phyloP scores from a whole-genome alignment of 306 rosid genomes.

The Quercus alba region DNA sequence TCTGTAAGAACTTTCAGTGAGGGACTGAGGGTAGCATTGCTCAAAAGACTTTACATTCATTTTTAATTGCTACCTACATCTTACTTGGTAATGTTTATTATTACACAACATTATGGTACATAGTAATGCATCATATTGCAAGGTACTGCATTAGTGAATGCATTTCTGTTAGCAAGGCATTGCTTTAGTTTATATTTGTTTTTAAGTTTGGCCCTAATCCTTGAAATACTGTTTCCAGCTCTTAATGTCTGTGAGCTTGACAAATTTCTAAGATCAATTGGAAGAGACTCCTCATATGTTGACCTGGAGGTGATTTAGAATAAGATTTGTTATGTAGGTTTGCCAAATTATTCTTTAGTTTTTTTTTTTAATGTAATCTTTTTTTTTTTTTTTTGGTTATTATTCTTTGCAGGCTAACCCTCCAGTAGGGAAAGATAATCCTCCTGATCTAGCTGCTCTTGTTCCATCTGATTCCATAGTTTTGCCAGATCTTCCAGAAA shows the following conservation, averaged over 20 bases:
- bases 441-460: constrained; percentile 89
- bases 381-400: constrained; percentile 10
- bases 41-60: neutral
- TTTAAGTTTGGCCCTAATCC: neutral
- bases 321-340: neutral
- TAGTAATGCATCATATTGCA: neutral
- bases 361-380: constrained; percentile 3
- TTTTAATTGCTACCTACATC: neutral
- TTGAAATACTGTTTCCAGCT: constrained; percentile 47
- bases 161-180: neutral
- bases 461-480: constrained; percentile 55
- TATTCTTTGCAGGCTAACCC: constrained; percentile 71
- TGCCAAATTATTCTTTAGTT: neutral
- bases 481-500: constrained; percentile 53
- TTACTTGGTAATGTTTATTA: neutral
- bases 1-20: neutral
- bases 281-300: constrained; percentile 74
- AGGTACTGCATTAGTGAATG: neutral
- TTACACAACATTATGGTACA: neutral
- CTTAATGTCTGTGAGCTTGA: constrained; percentile 58
- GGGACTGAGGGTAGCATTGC: constrained; percentile 2
- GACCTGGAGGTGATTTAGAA: constrained; percentile 79
- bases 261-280: constrained; percentile 73
- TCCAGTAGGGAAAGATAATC: constrained; percentile 83
- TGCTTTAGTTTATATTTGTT: neutral